A percentile compares a stretch with the other conserved stretches of the same genome.
Evolutionary conservation across 352 stramenopile species (phyloP).

Genomic region (Globisporangium splendens): DNA sequence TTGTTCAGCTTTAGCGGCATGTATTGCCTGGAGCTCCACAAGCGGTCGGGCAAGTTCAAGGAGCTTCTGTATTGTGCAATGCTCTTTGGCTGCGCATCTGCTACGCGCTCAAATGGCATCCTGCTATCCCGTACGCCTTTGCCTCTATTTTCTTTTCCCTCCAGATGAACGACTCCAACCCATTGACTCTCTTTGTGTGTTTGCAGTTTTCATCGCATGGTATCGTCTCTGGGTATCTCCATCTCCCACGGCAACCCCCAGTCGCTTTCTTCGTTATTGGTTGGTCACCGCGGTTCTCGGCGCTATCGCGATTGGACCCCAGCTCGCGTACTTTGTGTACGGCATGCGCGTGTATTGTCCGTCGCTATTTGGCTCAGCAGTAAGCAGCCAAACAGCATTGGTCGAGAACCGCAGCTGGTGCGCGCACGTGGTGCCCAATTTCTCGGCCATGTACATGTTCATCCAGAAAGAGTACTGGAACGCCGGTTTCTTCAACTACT

Average conservation of each 20-base stretch:
- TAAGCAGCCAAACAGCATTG: background rate
- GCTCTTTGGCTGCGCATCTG: slow-evolving; percentile 61
- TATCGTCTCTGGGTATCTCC: slow-evolving; percentile 58
- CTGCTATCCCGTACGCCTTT: slow-evolving; percentile 62
- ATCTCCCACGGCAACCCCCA: slow-evolving; percentile 18
- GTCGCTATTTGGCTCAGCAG: slow-evolving; percentile 22
- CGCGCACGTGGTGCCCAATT: slow-evolving; percentile 50
- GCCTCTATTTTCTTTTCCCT: no score
- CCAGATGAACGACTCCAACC: no score
- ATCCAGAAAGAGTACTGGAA: slow-evolving; percentile 96
- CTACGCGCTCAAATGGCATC: slow-evolving; percentile 74
- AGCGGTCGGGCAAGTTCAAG: slow-evolving; percentile 15
- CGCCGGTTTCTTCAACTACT: slow-evolving; percentile 92
- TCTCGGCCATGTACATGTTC: slow-evolving; percentile 91
- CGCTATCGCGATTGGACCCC: slow-evolving; percentile 51
- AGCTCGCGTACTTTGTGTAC: slow-evolving; percentile 68
- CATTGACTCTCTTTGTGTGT: slow-evolving; percentile 8
- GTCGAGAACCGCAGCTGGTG: slow-evolving; percentile 69
- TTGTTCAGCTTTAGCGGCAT: slow-evolving; percentile 76
- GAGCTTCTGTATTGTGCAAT: slow-evolving; percentile 37
- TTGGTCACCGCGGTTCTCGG: slow-evolving; percentile 54
- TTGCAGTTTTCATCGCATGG: slow-evolving; percentile 72
- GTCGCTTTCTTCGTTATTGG: slow-evolving; percentile 58
- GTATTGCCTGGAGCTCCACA: slow-evolving; percentile 48
- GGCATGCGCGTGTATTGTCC: slow-evolving; percentile 66